Base-by-base conservation (phyloP, 441 rosid species). In the Populus tomentosa region DNA sequence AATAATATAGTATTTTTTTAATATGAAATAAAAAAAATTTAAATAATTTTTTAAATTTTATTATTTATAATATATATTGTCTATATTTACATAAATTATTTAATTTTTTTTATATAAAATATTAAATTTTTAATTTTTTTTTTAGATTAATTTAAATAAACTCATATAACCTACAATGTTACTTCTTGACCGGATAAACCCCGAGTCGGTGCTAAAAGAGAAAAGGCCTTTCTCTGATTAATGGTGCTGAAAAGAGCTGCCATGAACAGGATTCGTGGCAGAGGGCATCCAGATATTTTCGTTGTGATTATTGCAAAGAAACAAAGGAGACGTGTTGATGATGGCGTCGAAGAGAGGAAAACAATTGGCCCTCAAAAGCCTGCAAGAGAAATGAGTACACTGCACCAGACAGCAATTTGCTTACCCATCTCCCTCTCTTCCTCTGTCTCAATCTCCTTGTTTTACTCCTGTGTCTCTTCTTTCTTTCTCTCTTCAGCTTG, bases 341-440 rank as follows among this genome's bases (percentile, higher is more conserved):
- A 82, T 76, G 80, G 75, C 71, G 30, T 28, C 30, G 71, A 77
- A 69, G 73, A 70, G 79, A 78, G 73, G 71, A 77, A 56, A 73
- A 65, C 65, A 50, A 84, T 77, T 89, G 92, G 86, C 91, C 86
- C 89, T 83, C 81, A 78, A 90, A 88, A 91, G 94, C 92, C 97
- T 93, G 97, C 92, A 86, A 82, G 85, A 80, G 82, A 88, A 81
- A 87, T 87, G 92, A 91, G 97, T 93, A 73, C 79, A 73, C 89
- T 84, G 88, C 87, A 84, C 77, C 82, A 71, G 74, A 76, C 81
- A 72, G 69, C 78, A 78, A 77, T 73, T 28, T 69, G 79, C 79
- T 72, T 79, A 46, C 67, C 46, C 70, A 28, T 28, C 20, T 53
- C 28, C 69, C 71, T 65, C 79, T 64, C 78, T 73, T 78, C 77